Percentiles rank a stretch among this genome's conserved stretches.
These are phyloP conservation scores for Pythium diclinum DNA, from an alignment of 352 stramenopile species.

Conservation along the genomic window DNA sequence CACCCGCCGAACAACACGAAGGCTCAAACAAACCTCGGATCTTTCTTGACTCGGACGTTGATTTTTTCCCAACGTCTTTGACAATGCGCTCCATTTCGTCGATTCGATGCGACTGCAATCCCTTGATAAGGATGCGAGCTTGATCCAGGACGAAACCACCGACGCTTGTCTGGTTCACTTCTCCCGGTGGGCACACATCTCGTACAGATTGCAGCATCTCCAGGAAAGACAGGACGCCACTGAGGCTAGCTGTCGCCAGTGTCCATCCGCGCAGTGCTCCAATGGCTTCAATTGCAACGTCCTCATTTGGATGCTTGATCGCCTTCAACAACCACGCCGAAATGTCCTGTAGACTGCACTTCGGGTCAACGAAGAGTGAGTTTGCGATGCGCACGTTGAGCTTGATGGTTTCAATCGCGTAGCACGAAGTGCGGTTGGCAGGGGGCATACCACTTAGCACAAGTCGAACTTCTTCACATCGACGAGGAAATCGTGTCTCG, in stretches of 20 bases:
- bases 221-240: slow-evolving; percentile 67
- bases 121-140: slow-evolving; percentile 36
- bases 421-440: slow-evolving; percentile 62
- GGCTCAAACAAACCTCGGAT: slow-evolving; percentile 77
- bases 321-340: slow-evolving; percentile 61
- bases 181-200: slow-evolving; percentile 13
- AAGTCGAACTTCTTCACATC: slow-evolving; percentile 52
- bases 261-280: slow-evolving; percentile 61
- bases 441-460: slow-evolving; percentile 59
- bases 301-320: slow-evolving; percentile 42
- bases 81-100: slow-evolving; percentile 39
- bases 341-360: slow-evolving; percentile 50
- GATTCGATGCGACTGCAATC: slow-evolving; percentile 44
- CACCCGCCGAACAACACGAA: slow-evolving; percentile 70
- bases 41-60: slow-evolving; percentile 57
- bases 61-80: slow-evolving; percentile 40
- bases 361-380: slow-evolving; percentile 64
- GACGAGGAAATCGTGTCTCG: slow-evolving; percentile 38
- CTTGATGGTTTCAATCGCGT: slow-evolving; percentile 64
- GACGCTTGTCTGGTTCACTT: slow-evolving; percentile 19
- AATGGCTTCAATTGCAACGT: slow-evolving; percentile 63
- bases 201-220: slow-evolving; percentile 51
- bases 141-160: slow-evolving; percentile 46
- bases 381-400: slow-evolving; percentile 55
- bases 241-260: slow-evolving; percentile 75